Evolutionary conservation across 2,329 filamentous ascomycete species (phyloP).

Genomic region (Hysterium pulicare): DNA sequence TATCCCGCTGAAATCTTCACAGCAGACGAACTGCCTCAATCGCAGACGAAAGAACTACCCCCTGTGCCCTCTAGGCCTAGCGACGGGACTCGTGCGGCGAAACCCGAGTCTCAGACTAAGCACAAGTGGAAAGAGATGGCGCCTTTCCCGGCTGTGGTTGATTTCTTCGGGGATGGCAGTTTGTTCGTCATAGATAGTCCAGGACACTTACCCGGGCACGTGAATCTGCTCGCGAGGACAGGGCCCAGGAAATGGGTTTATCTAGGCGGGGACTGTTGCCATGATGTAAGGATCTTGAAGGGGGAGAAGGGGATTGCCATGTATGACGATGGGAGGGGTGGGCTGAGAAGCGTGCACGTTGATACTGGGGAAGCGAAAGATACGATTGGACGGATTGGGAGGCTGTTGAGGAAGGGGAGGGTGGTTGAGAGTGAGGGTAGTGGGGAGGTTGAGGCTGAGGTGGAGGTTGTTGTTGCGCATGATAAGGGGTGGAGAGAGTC

Average conservation of each 20-base stretch:
- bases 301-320: conserved; percentile 52
- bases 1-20: conserved; percentile 48
- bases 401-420: conserved; percentile 26
- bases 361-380: conserved; percentile 45
- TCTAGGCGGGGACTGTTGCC: conserved; percentile 54
- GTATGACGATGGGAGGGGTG: conserved; percentile 47
- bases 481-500: conserved; percentile 47
- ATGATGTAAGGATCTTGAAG: conserved; percentile 50
- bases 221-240: conserved; percentile 48
- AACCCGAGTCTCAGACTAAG: conserved; percentile 6
- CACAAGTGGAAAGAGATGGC: conserved; percentile 44
- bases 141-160: conserved; percentile 44
- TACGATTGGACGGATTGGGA: conserved; percentile 42
- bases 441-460: conserved; percentile 32
- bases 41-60: conserved; percentile 45
- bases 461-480: conserved; percentile 52
- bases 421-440: conserved; percentile 22
- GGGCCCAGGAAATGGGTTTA: conserved; percentile 44
- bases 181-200: conserved; percentile 50
- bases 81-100: conserved; percentile 19
- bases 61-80: conserved; percentile 13
- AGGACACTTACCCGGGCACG: conserved; percentile 51
- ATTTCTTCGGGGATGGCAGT: conserved; percentile 47
- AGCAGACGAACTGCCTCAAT: conserved; percentile 39
- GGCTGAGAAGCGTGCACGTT: conserved; percentile 49